Evolutionary conservation across 2,329 filamentous ascomycete genomes (phyloP), one percentile per base, ranked within the genome.

Genomic region (Purpureocillium lavendulum): DNA sequence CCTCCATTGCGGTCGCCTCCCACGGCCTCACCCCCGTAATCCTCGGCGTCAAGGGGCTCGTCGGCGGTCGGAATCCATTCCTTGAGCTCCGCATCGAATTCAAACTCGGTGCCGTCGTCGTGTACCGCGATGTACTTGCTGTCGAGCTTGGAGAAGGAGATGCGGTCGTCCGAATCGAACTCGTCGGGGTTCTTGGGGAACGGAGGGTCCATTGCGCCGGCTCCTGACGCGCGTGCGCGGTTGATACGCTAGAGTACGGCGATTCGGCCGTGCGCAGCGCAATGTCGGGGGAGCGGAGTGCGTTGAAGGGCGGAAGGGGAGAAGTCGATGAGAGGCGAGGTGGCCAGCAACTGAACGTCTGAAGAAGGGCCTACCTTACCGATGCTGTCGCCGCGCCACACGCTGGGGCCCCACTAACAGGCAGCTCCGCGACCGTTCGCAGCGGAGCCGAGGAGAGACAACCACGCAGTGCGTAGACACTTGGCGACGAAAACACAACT

Each of bases 81-180:
- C 64, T 77, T 81, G 49, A 80, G 64, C 37, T 70, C 71, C 36
- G 73, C 64, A 60, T 94, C 81, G 65, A 83, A 96, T 58, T 89
- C 84, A 65, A 82, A 94, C 60, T 95, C 89, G 45, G 79, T 75
- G 38, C 87, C 87, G 56, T 92, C 81, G 35, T 88, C 85, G 41
- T 86, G 83, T 45, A 94, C 88, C 7, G 92, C 78, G 39, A 92
- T 77, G 65, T 82, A 90, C 57, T 87, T 90, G 55, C 79, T 73
- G 61, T 90, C 83, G 45, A 87, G 70, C 57, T 77, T 84, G n/a
- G 86, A 90, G 65, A 83, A 94, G 6, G 87, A 90, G 54, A 95
- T 85, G 50, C 89, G 84, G 21, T 85, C 75, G 57, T 95, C 88
- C 42, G 66, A 66, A 52, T 83, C 80, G 57, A 94, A 94, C 35